Percentiles rank a stretch among this genome's conserved stretches.
Conservation (phyloP, 192 early-diverging fungal genomes). For the Chytriomyces sp. region DNA sequence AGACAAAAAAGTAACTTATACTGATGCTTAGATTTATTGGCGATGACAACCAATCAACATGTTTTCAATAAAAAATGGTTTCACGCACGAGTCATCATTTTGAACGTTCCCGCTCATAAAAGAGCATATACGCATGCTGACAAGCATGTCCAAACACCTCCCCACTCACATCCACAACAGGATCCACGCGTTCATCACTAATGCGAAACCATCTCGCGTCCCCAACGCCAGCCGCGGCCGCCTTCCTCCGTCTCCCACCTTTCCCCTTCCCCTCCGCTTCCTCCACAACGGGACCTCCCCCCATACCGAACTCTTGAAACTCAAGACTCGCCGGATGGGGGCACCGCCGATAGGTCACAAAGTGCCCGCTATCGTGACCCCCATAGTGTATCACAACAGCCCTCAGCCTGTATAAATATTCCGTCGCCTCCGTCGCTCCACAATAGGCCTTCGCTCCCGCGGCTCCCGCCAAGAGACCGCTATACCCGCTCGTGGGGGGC, state of each 20-base stretch:
- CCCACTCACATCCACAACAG: slow-evolving; percentile 40
- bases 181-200: slow-evolving; percentile 58
- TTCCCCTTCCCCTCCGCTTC: background rate
- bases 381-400: slow-evolving; percentile 87
- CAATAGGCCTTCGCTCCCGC: no score
- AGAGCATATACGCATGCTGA: slow-evolving; percentile 54
- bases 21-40: no score
- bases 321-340: slow-evolving; percentile 27
- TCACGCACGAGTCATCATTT: no score
- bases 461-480: background rate
- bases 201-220: slow-evolving; percentile 65
- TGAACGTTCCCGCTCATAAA: slow-evolving; percentile 56
- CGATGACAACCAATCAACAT: no score
- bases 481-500: no score
- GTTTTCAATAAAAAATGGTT: no score
- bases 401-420: slow-evolving; percentile 65
- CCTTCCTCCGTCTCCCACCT: background rate
- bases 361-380: slow-evolving; percentile 87
- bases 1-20: no score
- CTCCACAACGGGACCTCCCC: background rate
- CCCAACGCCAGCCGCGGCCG: background rate
- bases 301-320: background rate
- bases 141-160: slow-evolving; percentile 51
- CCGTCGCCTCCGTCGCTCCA: background rate
- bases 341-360: slow-evolving; percentile 76